phyloP scores from a whole-genome alignment of 2,329 filamentous ascomycete genomes.

The Colletotrichum destructivum region DNA sequence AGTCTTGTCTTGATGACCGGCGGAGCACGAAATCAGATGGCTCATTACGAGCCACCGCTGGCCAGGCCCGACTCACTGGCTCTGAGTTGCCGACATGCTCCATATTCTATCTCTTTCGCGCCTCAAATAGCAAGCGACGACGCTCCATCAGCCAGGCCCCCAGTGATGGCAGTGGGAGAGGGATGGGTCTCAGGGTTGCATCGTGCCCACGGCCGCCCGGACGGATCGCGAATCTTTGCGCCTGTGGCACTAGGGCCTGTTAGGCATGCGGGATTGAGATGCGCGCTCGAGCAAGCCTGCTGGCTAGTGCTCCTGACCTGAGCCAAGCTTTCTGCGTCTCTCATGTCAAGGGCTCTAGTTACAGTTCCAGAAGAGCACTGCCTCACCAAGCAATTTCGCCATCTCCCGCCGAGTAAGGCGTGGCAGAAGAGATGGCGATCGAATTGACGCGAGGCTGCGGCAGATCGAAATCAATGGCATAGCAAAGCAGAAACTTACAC shows the following conservation, averaged over 20 bases:
- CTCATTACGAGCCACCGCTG: conserved; percentile 39
- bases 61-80: conserved; percentile 24
- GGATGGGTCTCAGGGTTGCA: conserved; percentile 38
- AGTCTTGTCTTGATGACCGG: conserved; percentile 40
- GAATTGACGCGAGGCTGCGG: background rate
- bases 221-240: conserved; percentile 42
- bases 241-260: conserved; percentile 37
- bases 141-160: conserved; percentile 26
- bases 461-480: conserved; percentile 33
- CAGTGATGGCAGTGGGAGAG: conserved; percentile 19
- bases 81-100: conserved; percentile 7
- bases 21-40: conserved; percentile 32
- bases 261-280: conserved; percentile 42
- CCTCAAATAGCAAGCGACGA: conserved; percentile 40
- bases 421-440: background rate
- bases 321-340: conserved; percentile 38
- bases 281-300: conserved; percentile 34
- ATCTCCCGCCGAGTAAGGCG: background rate
- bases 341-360: conserved; percentile 25
- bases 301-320: conserved; percentile 17
- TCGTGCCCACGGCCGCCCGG: conserved; percentile 37
- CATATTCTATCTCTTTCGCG: conserved; percentile 33
- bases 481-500: background rate
- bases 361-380: conserved; percentile 8
- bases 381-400: conserved; percentile 7